phyloP scores from a whole-genome alignment of 2,329 filamentous ascomycete genomes.

The Ophiostoma piceae region DNA sequence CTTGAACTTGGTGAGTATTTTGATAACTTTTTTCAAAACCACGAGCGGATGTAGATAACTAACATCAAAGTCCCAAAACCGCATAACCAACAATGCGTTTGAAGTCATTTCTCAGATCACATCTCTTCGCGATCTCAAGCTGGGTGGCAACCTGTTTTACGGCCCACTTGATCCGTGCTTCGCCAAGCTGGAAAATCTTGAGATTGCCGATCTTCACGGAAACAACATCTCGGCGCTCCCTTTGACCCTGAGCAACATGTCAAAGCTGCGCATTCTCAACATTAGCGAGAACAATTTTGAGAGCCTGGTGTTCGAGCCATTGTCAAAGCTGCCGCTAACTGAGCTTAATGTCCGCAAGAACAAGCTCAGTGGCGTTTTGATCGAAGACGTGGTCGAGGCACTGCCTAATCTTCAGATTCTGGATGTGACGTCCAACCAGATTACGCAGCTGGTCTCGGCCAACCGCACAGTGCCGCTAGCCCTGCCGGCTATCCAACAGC shows the following conservation, averaged over 20 bases:
- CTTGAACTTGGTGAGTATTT: slow-evolving; percentile 65
- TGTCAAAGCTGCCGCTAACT: slow-evolving; percentile 63
- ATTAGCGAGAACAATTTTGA: slow-evolving; percentile 73
- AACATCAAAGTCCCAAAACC: slow-evolving; percentile 66
- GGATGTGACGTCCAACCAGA: slow-evolving; percentile 70
- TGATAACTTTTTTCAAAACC: not conserved
- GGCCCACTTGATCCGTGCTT: slow-evolving; percentile 63
- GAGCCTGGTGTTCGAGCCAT: slow-evolving; percentile 61
- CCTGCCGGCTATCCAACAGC: slow-evolving; percentile 65
- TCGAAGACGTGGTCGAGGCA: slow-evolving; percentile 54
- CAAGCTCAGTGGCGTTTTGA: slow-evolving; percentile 65
- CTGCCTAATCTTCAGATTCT: slow-evolving; percentile 66
- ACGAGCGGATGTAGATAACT: not conserved
- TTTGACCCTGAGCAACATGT: slow-evolving; percentile 59
- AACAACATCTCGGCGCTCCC: slow-evolving; percentile 74
- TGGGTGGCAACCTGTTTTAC: slow-evolving; percentile 70
- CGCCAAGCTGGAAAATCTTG: slow-evolving; percentile 60
- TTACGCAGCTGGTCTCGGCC: slow-evolving; percentile 50
- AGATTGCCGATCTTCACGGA: slow-evolving; percentile 72
- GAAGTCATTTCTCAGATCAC: slow-evolving; percentile 68
- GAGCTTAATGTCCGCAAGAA: slow-evolving; percentile 76
- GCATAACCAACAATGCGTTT: slow-evolving; percentile 65
- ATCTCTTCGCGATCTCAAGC: slow-evolving; percentile 69
- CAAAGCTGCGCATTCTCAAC: slow-evolving; percentile 68
- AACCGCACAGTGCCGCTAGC: slow-evolving; percentile 43